These are phyloP conservation scores for Rachicladosporium sp. DNA, from an alignment of 2,329 filamentous ascomycete species.

Conservation along the genomic window DNA sequence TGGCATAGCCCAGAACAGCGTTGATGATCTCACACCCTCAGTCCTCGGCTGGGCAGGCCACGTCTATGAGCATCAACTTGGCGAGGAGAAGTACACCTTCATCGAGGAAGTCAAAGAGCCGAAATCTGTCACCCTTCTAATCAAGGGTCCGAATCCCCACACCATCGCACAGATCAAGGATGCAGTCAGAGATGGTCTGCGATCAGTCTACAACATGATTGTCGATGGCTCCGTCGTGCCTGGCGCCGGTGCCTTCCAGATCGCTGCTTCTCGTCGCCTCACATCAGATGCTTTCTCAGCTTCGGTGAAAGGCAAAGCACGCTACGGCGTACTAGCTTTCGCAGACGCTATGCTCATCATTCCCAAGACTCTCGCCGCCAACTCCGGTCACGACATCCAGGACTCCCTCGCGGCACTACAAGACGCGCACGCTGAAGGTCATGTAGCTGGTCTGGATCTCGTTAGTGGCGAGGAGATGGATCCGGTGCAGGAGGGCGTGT, in stretches of 20 bases:
- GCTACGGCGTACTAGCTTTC: slow-evolving; percentile 90
- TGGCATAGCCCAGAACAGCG: slow-evolving; percentile 84
- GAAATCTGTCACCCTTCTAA: slow-evolving; percentile 95
- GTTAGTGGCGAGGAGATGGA: slow-evolving; percentile 89
- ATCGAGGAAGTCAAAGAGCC: slow-evolving; percentile 97
- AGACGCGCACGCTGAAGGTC: slow-evolving; percentile 74
- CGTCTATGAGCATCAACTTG: slow-evolving; percentile 93
- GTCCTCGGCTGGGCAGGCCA: slow-evolving; percentile 89
- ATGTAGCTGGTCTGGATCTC: slow-evolving; percentile 75
- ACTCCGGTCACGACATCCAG: slow-evolving; percentile 92
- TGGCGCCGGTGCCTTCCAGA: slow-evolving; percentile 88
- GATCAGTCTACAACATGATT: slow-evolving; percentile 98
- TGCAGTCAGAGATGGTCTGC: slow-evolving; percentile 84
- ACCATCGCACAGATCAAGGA: slow-evolving; percentile 96
- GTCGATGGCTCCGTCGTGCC: slow-evolving; percentile 95
- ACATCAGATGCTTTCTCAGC: slow-evolving; percentile 77
- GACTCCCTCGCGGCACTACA: slow-evolving; percentile 82
- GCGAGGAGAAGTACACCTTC: slow-evolving; percentile 98
- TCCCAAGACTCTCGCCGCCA: slow-evolving; percentile 92
- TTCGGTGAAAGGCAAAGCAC: slow-evolving; percentile 93
- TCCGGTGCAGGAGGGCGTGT: slow-evolving; percentile 81
- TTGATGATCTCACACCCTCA: slow-evolving; percentile 80
- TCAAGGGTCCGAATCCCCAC: slow-evolving; percentile 95
- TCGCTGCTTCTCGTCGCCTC: slow-evolving; percentile 79
- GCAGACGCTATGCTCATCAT: slow-evolving; percentile 90